phyloP scores from a whole-genome alignment of 768 basidiomycete species.

The Mycena polygramma region DNA sequence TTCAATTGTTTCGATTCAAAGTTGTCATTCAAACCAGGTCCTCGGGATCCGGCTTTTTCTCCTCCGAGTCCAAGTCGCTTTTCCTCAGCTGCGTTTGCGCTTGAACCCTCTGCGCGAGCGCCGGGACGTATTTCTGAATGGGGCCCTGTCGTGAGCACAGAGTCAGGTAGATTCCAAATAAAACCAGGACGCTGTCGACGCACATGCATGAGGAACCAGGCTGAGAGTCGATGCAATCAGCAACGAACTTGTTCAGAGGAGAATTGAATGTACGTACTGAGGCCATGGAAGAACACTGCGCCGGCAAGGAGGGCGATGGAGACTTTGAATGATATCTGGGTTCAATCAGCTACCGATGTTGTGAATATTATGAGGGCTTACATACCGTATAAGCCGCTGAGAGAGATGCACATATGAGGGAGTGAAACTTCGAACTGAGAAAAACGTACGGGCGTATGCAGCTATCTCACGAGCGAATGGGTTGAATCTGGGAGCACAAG shows the following conservation, averaged over 20 bases:
- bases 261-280: no score
- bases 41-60: neutral
- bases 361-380: neutral
- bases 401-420: neutral
- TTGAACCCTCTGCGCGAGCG: slow-evolving; percentile 25
- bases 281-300: slow-evolving; percentile 28
- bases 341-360: neutral
- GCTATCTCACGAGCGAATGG: slow-evolving; percentile 7
- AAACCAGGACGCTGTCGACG: neutral
- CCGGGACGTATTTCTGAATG: slow-evolving; percentile 18
- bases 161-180: neutral
- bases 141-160: slow-evolving; percentile 17
- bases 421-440: neutral
- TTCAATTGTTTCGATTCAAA: no score
- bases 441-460: slow-evolving; percentile 21
- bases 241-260: no score
- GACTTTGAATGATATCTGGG: slow-evolving; percentile 36
- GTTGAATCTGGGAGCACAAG: slow-evolving; percentile 11
- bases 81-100: slow-evolving; percentile 26
- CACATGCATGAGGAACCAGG: slow-evolving; percentile 33
- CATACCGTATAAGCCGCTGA: slow-evolving; percentile 19
- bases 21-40: neutral
- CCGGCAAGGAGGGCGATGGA: slow-evolving; percentile 37
- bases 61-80: slow-evolving; percentile 16
- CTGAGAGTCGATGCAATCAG: no score